A percentile compares a stretch with the other conserved stretches of the same genome.
Conservation (phyloP, 176 grass and related monocot genomes). For the Thinopyrum elongatum region DNA sequence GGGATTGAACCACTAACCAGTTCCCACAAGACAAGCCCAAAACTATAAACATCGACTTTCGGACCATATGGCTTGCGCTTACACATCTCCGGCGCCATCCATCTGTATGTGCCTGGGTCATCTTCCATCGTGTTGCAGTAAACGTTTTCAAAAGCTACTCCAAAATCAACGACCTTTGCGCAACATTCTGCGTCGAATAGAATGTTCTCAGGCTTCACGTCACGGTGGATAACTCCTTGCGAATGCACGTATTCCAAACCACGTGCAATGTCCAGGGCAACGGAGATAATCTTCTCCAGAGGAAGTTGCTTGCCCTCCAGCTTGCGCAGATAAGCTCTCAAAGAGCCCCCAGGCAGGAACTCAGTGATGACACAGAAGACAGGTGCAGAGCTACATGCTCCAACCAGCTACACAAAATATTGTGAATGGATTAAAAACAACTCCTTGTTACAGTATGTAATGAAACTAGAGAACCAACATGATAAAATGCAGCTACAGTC, state of each 20-base stretch:
- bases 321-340: conserved; percentile 85
- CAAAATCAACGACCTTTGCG: conserved; percentile 91
- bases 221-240: conserved; percentile 85
- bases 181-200: conserved; percentile 78
- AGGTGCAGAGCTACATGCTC: conserved; percentile 68
- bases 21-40: conserved; percentile 88
- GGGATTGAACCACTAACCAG: conserved; percentile 73
- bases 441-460: not conserved
- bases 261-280: conserved; percentile 63
- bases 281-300: conserved; percentile 58
- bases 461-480: not conserved
- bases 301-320: conserved; percentile 56
- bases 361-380: conserved; percentile 94
- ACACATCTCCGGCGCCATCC: conserved; percentile 99
- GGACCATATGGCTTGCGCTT: conserved; percentile 69
- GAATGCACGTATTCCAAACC: conserved; percentile 94
- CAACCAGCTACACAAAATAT: conserved; percentile 64
- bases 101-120: conserved; percentile 87
- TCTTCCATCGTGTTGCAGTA: conserved; percentile 61
- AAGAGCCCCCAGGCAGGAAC: conserved; percentile 74
- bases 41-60: conserved; percentile 97
- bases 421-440: not conserved
- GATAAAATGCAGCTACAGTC: not conserved
- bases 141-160: conserved; percentile 78
- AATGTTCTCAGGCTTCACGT: conserved; percentile 97